phyloP scores from a whole-genome alignment of 257 asterid species.

The Voacanga thouarsii region DNA sequence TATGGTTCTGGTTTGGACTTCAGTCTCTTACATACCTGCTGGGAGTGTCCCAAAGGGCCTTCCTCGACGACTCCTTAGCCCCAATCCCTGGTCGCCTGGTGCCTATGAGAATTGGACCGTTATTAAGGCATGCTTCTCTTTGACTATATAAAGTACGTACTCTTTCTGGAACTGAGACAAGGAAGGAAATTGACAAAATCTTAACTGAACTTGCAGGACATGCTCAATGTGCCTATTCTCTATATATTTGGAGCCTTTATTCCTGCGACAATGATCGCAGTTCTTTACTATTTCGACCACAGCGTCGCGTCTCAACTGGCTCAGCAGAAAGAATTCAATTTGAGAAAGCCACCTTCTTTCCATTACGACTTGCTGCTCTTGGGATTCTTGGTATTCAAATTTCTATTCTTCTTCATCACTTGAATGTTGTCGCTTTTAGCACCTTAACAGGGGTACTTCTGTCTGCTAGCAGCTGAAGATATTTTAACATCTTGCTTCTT shows the following conservation, averaged over 20 bases:
- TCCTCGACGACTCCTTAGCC: slow-evolving; percentile 90
- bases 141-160: background rate
- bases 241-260: slow-evolving; percentile 79
- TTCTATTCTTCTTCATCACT: background rate
- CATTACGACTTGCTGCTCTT: slow-evolving; percentile 76
- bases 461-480: background rate
- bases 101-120: slow-evolving; percentile 93
- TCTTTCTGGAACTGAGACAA: background rate
- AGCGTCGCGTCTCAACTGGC: slow-evolving; percentile 92
- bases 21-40: slow-evolving; percentile 68
- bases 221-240: slow-evolving; percentile 63
- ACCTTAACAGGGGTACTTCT: background rate
- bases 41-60: slow-evolving; percentile 76
- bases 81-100: slow-evolving; percentile 94
- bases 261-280: slow-evolving; percentile 91
- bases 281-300: slow-evolving; percentile 88
- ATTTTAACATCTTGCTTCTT: background rate
- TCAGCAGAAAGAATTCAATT: slow-evolving; percentile 81
- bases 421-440: background rate
- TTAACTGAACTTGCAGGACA: slow-evolving; percentile 52
- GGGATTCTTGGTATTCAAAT: slow-evolving; percentile 63
- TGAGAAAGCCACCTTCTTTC: slow-evolving; percentile 80
- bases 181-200: slow-evolving; percentile 8
- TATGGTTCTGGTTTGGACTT: slow-evolving; percentile 93
- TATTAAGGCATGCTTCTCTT: slow-evolving; percentile 38